These are phyloP conservation scores for Erysimum cheiri DNA, from an alignment of 441 rosid species.

Conservation along the genomic window DNA sequence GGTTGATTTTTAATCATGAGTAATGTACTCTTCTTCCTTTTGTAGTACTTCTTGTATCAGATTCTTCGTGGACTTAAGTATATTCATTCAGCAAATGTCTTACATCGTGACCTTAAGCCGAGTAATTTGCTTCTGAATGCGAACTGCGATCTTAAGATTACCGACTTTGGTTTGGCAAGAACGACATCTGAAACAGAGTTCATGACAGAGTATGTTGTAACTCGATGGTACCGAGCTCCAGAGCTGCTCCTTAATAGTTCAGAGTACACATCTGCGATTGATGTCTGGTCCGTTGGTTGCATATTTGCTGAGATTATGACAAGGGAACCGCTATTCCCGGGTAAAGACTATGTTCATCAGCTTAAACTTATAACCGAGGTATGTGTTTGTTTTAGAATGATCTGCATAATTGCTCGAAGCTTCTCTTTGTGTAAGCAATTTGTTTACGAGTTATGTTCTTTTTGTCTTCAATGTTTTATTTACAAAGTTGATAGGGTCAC, in stretches of 20 bases:
- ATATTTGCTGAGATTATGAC: conserved; percentile 75
- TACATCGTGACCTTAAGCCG: conserved; percentile 81
- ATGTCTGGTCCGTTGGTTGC: conserved; percentile 82
- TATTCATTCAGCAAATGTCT: conserved; percentile 71
- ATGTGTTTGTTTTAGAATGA: conserved; percentile 19
- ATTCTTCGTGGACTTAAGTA: conserved; percentile 73
- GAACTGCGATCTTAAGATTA: conserved; percentile 73
- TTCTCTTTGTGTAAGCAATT: not conserved
- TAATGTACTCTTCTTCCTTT: not conserved
- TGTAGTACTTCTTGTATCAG: conserved; percentile 79
- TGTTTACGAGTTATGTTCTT: conserved; percentile 15
- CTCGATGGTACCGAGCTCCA: conserved; percentile 58
- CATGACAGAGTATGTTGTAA: conserved; percentile 76
- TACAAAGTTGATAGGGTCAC: conserved; percentile 73
- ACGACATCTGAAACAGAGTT: conserved; percentile 77
- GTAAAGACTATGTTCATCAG: conserved; percentile 80
- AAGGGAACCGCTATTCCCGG: conserved; percentile 71
- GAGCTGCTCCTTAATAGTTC: conserved; percentile 55
- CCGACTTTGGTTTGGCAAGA: conserved; percentile 78
- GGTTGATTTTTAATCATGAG: not conserved
- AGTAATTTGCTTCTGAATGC: conserved; percentile 74
- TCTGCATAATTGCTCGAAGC: not conserved
- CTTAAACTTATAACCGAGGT: conserved; percentile 76
- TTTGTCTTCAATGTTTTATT: conserved; percentile 12
- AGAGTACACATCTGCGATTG: conserved; percentile 56